Conservation (phyloP, 2,329 filamentous ascomycete genomes). For the Fusarium foetens region DNA sequence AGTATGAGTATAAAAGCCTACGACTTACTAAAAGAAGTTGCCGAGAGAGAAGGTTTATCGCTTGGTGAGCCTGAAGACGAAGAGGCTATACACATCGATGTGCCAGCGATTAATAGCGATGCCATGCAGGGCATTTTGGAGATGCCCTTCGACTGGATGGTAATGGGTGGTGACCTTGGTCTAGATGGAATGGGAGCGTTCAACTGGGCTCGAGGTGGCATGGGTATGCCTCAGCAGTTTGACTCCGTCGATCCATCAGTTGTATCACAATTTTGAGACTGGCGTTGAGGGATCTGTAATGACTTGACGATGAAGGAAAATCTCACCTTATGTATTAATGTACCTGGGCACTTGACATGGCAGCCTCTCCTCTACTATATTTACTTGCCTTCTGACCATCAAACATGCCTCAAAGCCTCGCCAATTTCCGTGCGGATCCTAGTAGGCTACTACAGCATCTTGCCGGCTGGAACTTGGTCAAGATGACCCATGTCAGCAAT, state of each 20-base stretch:
- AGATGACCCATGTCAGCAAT: neutral
- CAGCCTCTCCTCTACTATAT: neutral
- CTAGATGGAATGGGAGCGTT: slow-evolving; percentile 39
- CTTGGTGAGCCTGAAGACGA: slow-evolving; percentile 18
- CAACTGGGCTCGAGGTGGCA: slow-evolving; percentile 22
- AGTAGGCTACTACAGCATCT: neutral
- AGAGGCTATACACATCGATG: neutral
- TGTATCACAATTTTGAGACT: slow-evolving; percentile 23
- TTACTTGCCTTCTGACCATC: neutral
- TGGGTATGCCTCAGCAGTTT: slow-evolving; percentile 22
- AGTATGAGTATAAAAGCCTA: slow-evolving; percentile 44
- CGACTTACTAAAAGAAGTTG: slow-evolving; percentile 49
- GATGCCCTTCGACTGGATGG: slow-evolving; percentile 43
- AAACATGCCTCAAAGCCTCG: neutral
- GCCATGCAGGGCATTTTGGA: slow-evolving; percentile 41
- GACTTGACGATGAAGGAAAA: neutral
- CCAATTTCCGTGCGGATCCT: neutral
- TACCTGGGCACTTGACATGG: neutral
- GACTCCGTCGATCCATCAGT: slow-evolving; percentile 32
- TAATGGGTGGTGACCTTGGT: slow-evolving; percentile 30
- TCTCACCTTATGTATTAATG: slow-evolving; percentile 1
- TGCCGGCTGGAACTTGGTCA: too few species aligned
- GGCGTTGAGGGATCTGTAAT: neutral
- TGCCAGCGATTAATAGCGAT: slow-evolving; percentile 12
- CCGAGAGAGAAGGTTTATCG: slow-evolving; percentile 40